Percentiles rank a stretch among this genome's conserved stretches.
Evolutionary conservation across 495 filamentous ascomycete genomes (phyloP).

Genomic region (Podospora pseudopauciseta): DNA sequence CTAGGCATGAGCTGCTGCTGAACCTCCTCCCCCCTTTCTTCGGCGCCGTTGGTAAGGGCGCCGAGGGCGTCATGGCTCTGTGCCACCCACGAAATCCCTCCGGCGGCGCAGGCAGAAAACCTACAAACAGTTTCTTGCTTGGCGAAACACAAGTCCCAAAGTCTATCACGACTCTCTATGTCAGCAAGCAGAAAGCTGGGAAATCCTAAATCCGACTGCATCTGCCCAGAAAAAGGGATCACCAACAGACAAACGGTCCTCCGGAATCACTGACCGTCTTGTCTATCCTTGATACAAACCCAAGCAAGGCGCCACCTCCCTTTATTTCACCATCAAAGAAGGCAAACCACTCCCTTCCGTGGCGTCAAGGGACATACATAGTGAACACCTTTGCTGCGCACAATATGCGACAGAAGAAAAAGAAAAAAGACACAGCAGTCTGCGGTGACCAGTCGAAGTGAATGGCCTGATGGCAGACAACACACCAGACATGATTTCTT

Average conservation of each 20-base stretch:
- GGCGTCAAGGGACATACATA: background rate
- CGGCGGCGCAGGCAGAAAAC: background rate
- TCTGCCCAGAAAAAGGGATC: background rate
- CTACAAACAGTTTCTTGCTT: constrained; percentile 2
- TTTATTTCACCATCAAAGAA: background rate
- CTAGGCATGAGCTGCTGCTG: background rate
- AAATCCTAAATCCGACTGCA: background rate
- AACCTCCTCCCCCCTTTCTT: background rate
- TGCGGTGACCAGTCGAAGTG: background rate
- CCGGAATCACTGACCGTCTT: background rate
- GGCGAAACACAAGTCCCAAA: constrained; percentile 6
- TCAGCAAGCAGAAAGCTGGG: background rate
- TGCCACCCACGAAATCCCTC: constrained; percentile 5
- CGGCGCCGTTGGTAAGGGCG: background rate
- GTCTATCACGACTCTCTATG: constrained; percentile 1
- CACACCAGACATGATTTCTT: background rate
- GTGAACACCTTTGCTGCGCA: background rate
- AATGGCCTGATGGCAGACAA: constrained; percentile 1
- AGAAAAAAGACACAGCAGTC: constrained; percentile 4
- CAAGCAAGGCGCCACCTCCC: background rate
- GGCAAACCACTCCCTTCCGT: background rate
- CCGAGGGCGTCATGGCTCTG: background rate
- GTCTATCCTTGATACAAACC: background rate
- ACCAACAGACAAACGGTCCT: background rate
- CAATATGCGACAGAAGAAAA: constrained; percentile 1